Conservation (phyloP, 257 asterid species). For the Solanum chilense region DNA sequence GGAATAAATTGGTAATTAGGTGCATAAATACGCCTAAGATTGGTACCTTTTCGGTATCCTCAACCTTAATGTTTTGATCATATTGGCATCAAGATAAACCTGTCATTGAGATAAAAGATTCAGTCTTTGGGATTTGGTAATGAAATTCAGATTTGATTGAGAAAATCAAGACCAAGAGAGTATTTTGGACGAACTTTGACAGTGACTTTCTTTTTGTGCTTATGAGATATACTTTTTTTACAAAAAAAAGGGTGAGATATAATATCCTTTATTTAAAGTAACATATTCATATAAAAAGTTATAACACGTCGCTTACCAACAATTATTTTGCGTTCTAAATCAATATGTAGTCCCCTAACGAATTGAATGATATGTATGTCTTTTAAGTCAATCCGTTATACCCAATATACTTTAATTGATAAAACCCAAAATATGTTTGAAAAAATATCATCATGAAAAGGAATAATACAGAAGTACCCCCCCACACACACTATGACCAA, state of each 20-base stretch:
- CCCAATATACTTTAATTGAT: background rate
- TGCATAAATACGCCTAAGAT: too few relatives aligned
- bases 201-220: background rate
- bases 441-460: background rate
- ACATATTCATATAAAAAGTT: background rate
- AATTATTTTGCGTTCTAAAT: background rate
- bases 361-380: background rate
- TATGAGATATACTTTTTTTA: too few relatives aligned
- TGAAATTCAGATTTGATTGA: too few relatives aligned
- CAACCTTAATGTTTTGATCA: too few relatives aligned
- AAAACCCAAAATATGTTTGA: too few relatives aligned
- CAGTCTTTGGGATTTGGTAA: background rate
- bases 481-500: too few relatives aligned
- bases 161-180: background rate
- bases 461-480: too few relatives aligned
- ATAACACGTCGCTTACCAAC: background rate
- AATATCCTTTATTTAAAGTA: background rate
- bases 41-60: background rate
- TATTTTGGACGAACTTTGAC: background rate
- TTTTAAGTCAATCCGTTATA: background rate
- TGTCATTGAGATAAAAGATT: too few relatives aligned
- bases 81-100: background rate
- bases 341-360: background rate
- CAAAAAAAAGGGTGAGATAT: too few relatives aligned
- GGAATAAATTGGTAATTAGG: too few relatives aligned